Percentiles rank a stretch among this genome's conserved stretches.
phyloP scores from a whole-genome alignment of 129 eudicot species.

The Mikania micrantha region DNA sequence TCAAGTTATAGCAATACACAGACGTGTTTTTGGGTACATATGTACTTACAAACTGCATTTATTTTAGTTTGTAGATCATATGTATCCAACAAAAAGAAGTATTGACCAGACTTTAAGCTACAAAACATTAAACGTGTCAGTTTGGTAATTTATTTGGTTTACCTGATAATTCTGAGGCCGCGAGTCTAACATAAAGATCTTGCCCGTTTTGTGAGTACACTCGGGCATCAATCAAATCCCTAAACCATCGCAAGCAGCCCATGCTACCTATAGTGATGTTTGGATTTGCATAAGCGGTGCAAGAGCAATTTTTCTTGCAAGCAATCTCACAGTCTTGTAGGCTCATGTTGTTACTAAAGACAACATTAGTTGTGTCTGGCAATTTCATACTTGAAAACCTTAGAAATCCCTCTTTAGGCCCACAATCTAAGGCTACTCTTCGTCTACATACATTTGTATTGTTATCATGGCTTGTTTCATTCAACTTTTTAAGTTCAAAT shows the following conservation, averaged over 20 bases:
- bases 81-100: neutral
- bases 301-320: constrained; percentile 22
- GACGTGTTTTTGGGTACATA: neutral
- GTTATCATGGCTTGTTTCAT: constrained; percentile 11
- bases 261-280: constrained; percentile 23
- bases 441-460: constrained; percentile 17
- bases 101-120: neutral
- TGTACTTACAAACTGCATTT: no score
- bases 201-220: constrained; percentile 28
- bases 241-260: constrained; percentile 47
- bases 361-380: constrained; percentile 21
- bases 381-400: constrained; percentile 21
- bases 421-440: constrained; percentile 19
- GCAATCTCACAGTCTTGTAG: constrained; percentile 18
- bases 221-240: constrained; percentile 9
- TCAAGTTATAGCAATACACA: neutral
- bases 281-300: constrained; percentile 29
- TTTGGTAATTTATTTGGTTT: no score
- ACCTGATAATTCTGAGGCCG: constrained; percentile 15
- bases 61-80: no score
- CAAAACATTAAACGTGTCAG: no score
- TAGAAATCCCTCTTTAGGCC: constrained; percentile 24
- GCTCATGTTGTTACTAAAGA: neutral
- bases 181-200: constrained; percentile 24
- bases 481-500: constrained; percentile 3